Evolutionary conservation across 768 basidiomycete genomes (phyloP), one percentile per base, ranked within the genome.

Genomic region (Hericium rajendrae): DNA sequence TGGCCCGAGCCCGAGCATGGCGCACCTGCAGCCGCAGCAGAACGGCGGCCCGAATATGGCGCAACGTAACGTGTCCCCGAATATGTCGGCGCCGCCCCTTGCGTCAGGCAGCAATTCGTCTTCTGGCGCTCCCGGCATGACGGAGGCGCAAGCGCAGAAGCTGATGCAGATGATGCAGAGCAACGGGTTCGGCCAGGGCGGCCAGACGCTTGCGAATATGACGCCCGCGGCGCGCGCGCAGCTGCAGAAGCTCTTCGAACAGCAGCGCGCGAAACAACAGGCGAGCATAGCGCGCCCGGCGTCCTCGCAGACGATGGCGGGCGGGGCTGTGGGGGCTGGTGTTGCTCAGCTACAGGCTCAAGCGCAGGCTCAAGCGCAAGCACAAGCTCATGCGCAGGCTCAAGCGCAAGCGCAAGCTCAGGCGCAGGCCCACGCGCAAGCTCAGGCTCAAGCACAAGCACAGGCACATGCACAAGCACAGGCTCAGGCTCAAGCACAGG

Each of bases 191-290:
- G 16, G n/a, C n/a, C 12, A 46, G 8, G 43, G 43, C 15, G 43
- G 43, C 43, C 56, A 57, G 24, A 40, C 51, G 20, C 54, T 56
- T 6, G 51, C 56, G 2, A 54, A 26, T 6, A 53, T 61, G 26
- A 28, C 62, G 2, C 48, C 57, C 6, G 53, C 16, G 13, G 2
- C 57, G n/a, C 60, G 55, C 20, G 57, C 62, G 2, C 62, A 63
- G 50, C 57, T 63, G 55, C 53, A 52, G 52, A 61, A 61, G 40
- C 46, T 59, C 15, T 38, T 51, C n/a, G 62, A 61, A 12, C 62
- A 61, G 40, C 52, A 53, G 9, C 46, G 48, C 8, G 38, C 51
- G 24, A 43, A 48, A 13, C 60, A 56, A 26, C 54, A 56, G 9
- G 38, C 49, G 13, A 55, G 56, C 37, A 11, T 48, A 8, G 48